Evolutionary conservation across 2,329 filamentous ascomycete genomes (phyloP).

Genomic region (Metarhizium brunneum): DNA sequence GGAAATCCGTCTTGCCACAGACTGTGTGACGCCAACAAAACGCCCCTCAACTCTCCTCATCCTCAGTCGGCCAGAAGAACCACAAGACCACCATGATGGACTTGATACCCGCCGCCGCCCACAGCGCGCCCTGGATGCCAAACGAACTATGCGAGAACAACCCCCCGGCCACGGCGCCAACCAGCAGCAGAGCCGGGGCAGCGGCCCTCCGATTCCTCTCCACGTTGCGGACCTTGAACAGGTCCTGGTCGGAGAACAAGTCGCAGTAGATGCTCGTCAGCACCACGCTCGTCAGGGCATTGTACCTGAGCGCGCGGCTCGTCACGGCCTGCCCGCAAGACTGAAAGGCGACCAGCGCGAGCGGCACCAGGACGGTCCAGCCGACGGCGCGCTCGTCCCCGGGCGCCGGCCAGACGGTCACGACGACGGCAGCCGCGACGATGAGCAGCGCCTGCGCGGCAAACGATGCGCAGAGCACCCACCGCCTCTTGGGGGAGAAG

Average conservation of each 20-base stretch:
- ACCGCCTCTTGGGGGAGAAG: slow-evolving; percentile 52
- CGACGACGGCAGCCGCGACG: slow-evolving; percentile 41
- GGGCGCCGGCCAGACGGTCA: slow-evolving; percentile 34
- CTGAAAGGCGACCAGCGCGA: slow-evolving; percentile 66
- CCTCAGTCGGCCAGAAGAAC: slow-evolving; percentile 49
- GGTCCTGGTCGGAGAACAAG: slow-evolving; percentile 55
- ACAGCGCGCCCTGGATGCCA: slow-evolving; percentile 45
- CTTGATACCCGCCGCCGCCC: slow-evolving; percentile 52
- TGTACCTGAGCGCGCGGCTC: slow-evolving; percentile 59
- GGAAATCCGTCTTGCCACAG: too few relatives aligned
- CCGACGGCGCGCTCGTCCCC: slow-evolving; percentile 32
- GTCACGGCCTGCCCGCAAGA: slow-evolving; percentile 70
- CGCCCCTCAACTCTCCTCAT: slow-evolving; percentile 14
- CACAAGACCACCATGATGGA: slow-evolving; percentile 45
- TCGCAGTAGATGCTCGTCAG: slow-evolving; percentile 78
- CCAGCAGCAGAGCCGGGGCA: slow-evolving; percentile 38
- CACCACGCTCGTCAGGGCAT: slow-evolving; percentile 67
- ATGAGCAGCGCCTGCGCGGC: slow-evolving; percentile 40
- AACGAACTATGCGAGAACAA: slow-evolving; percentile 36
- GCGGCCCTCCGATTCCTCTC: slow-evolving; percentile 42
- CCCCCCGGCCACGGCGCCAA: slow-evolving; percentile 41
- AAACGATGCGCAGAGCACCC: slow-evolving; percentile 55
- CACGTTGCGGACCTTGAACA: slow-evolving; percentile 34
- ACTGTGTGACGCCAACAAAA: too few relatives aligned
- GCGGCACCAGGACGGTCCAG: slow-evolving; percentile 56